Evolutionary conservation across 805 yeast genomes (phyloP), one percentile per base, ranked within the genome.

Genomic region (Starmerella scarabaei): DNA sequence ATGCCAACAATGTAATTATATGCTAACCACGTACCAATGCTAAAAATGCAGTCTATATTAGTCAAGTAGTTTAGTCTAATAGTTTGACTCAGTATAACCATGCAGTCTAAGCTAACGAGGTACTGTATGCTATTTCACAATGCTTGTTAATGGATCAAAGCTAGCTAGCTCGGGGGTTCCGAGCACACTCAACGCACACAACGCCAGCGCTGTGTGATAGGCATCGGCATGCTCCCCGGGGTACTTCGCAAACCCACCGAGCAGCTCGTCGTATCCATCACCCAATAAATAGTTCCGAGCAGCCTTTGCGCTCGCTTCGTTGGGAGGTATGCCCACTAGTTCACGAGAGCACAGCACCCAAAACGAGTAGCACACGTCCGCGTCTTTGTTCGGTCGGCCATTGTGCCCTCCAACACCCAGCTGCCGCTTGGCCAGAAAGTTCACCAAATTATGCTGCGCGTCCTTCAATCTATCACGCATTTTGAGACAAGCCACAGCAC

Each of bases 291-390:
- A 83, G 3, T 55, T 45, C 3, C 52, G 47, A 1, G 69, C 66
- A 5, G 53, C 54, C 0, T 56, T 53, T 5, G 42, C 27, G 8
- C 31, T 21, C 4, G 8, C 26, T 17, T 16, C 32, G n/a, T 23
- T 26, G 2, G 16, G 14, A 5, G 49, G 45, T 0, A 48, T 41
- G 1, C 55, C 56, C 19, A 82, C 50, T 12, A 78, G 49, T 1
- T 54, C 50, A 45, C 83, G 60, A 4, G 82, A 64, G 2, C 73
- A 86, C 14, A 74, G 52, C 34, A 73, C 71, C 95, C 95, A 85
- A 67, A 84, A 85, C 5, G 79, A 71, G 54, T 85, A 85, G 61
- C 96, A 85, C 0, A 93, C 79, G 58, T 85, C 96, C 3, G 80
- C 80, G 42, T 67, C 69, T 56, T 85, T 85, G 56, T 83, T 83